Percentiles rank a stretch among this genome's conserved stretches.
These are phyloP conservation scores for Ophioceras dolichostomum DNA, from an alignment of 2,329 filamentous ascomycete genomes.

Conservation along the genomic window DNA sequence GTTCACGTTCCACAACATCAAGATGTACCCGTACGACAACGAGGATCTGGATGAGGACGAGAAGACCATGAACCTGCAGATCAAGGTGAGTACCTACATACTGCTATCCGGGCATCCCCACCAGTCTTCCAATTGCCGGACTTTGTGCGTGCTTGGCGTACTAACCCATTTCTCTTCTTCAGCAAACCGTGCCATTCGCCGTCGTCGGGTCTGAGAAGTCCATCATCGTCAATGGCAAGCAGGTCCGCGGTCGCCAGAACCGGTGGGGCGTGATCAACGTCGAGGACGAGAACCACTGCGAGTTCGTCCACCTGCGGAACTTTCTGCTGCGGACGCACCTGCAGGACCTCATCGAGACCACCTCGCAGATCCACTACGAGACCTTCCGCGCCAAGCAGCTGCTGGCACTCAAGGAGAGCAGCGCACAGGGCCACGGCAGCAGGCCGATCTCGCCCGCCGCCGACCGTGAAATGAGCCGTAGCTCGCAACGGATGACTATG, in stretches of 20 bases:
- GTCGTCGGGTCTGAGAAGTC: slow-evolving; percentile 97
- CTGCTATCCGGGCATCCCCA: neutral
- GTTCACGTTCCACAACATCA: slow-evolving; percentile 98
- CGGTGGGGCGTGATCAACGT: slow-evolving; percentile 99
- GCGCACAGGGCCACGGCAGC: slow-evolving; percentile 69
- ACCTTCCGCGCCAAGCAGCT: slow-evolving; percentile 99
- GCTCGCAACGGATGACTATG: slow-evolving; percentile 96
- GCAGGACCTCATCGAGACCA: slow-evolving; percentile 98
- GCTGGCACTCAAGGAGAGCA: slow-evolving; percentile 95
- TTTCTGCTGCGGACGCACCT: slow-evolving; percentile 97
- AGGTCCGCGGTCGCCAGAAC: slow-evolving; percentile 96
- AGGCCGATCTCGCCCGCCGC: slow-evolving; percentile 91
- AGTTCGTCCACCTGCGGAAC: slow-evolving; percentile 97
- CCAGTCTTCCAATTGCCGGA: neutral
- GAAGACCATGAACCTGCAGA: slow-evolving; percentile 81
- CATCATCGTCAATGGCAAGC: slow-evolving; percentile 94
- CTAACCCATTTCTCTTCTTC: slow-evolving; percentile 18
- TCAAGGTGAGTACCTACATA: slow-evolving; percentile 59
- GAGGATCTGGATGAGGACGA: slow-evolving; percentile 98
- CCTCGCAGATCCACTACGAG: slow-evolving; percentile 99
- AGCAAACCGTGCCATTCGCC: slow-evolving; percentile 90
- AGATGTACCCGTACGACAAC: slow-evolving; percentile 99
- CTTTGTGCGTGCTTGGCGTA: neutral
- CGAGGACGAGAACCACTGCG: slow-evolving; percentile 98
- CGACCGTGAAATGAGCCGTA: slow-evolving; percentile 90